Evolutionary conservation across 371 early-diverging fungal species (phyloP).

Genomic region (Apophysomyces variabilis): DNA sequence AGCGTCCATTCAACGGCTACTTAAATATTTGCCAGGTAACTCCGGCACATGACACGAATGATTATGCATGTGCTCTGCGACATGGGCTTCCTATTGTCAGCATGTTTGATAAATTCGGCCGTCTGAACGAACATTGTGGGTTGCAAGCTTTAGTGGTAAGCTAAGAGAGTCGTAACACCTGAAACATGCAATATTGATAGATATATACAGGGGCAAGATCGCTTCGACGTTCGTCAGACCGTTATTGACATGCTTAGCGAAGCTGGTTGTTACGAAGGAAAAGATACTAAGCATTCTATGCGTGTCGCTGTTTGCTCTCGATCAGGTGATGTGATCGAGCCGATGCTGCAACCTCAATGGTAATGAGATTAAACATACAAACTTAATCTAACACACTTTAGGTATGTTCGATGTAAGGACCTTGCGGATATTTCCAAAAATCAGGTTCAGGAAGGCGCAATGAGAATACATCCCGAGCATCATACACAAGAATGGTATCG

Average conservation of each 20-base stretch:
- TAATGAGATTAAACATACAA: conserved; percentile 44
- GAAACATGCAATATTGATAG: conserved; percentile 25
- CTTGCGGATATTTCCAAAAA: conserved; percentile 78
- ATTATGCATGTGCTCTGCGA: conserved; percentile 92
- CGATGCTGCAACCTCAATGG: conserved; percentile 98
- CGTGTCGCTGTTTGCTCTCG: conserved; percentile 89
- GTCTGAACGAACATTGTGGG: conserved; percentile 64
- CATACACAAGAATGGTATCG: conserved; percentile 89
- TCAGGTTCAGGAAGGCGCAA: conserved; percentile 72
- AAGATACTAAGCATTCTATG: conserved; percentile 83
- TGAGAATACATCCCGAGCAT: conserved; percentile 83
- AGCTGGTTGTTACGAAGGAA: conserved; percentile 71
- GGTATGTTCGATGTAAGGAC: conserved; percentile 87
- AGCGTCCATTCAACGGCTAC: neutral
- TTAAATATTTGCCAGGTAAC: conserved; percentile 69
- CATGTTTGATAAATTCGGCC: conserved; percentile 89
- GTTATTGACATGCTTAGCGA: conserved; percentile 71
- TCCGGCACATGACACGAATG: conserved; percentile 97
- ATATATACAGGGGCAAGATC: conserved; percentile 58
- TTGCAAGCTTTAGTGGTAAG: conserved; percentile 60
- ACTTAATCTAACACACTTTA: conserved; percentile 11
- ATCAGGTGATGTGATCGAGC: conserved; percentile 98
- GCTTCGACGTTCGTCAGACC: conserved; percentile 84
- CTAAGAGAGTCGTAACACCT: neutral
- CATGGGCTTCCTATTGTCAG: conserved; percentile 81